These are phyloP conservation scores for Colletotrichum spaethianum DNA, from an alignment of 2,329 filamentous ascomycete genomes.

Conservation along the genomic window DNA sequence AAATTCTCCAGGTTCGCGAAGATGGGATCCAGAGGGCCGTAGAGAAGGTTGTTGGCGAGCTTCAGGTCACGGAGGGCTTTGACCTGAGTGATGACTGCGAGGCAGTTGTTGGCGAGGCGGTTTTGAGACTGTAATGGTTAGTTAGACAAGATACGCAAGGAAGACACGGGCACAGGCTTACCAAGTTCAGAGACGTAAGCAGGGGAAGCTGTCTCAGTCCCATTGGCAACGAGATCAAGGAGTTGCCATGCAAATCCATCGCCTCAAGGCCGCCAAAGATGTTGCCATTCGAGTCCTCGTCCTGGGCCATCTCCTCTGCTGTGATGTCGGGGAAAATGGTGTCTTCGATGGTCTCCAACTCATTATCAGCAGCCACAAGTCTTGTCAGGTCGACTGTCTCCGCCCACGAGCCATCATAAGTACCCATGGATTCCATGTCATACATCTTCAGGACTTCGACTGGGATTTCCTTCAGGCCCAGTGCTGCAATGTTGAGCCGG, in stretches of 20 bases:
- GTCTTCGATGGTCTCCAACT: conserved; percentile 81
- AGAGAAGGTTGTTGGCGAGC: conserved; percentile 82
- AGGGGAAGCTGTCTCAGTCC: conserved; percentile 81
- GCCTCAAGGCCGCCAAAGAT: conserved; percentile 88
- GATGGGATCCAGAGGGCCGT: conserved; percentile 75
- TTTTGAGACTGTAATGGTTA: conserved; percentile 78
- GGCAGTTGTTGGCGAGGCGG: conserved; percentile 78
- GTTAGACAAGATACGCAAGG: background rate
- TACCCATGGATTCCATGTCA: conserved; percentile 78
- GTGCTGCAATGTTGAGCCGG: conserved; percentile 87
- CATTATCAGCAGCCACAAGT: conserved; percentile 91
- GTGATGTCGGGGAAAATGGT: conserved; percentile 82
- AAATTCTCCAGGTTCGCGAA: conserved; percentile 77
- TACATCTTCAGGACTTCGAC: conserved; percentile 92
- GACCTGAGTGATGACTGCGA: conserved; percentile 83
- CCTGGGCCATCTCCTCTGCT: conserved; percentile 69
- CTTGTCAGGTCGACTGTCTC: conserved; percentile 90
- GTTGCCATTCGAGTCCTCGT: conserved; percentile 77
- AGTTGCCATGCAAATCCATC: conserved; percentile 89
- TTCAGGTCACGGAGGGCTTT: conserved; percentile 82
- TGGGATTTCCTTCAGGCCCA: conserved; percentile 85
- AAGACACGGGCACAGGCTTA: conserved; percentile 57
- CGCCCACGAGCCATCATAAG: conserved; percentile 81
- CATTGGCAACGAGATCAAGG: conserved; percentile 78
- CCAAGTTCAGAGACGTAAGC: conserved; percentile 86